Conservation (phyloP, 805 yeast genomes). For the Maudiozyma serrabonitensis region DNA sequence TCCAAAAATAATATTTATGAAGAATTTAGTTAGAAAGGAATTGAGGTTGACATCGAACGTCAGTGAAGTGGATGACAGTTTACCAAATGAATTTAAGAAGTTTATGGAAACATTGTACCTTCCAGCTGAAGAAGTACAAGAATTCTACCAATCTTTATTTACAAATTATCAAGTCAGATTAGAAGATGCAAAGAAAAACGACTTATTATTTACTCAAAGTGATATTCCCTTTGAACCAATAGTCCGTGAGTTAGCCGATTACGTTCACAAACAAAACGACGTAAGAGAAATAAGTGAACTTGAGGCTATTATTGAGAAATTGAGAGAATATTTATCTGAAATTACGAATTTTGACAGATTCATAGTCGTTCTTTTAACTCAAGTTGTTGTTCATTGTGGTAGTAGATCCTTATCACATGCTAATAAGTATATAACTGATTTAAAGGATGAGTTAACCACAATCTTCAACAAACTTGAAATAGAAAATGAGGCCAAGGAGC, state of each 20-base stretch:
- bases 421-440: constrained; percentile 41
- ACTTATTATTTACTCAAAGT: constrained; percentile 32
- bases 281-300: constrained; percentile 26
- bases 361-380: constrained; percentile 53
- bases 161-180: constrained; percentile 17
- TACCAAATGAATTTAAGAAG: constrained; percentile 48
- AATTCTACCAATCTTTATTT: constrained; percentile 31
- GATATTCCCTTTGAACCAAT: constrained; percentile 30
- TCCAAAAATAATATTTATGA: constrained; percentile 65
- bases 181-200: constrained; percentile 27
- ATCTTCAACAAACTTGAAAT: constrained; percentile 23
- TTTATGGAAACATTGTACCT: constrained; percentile 39
- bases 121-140: constrained; percentile 26
- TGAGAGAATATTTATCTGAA: constrained; percentile 21
- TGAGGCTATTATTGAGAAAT: constrained; percentile 20
- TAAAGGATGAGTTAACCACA: constrained; percentile 31
- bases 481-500: constrained; percentile 27
- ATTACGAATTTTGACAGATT: constrained; percentile 35
- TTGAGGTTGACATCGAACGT: constrained; percentile 65
- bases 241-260: constrained; percentile 32
- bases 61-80: constrained; percentile 58
- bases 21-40: constrained; percentile 75
- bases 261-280: constrained; percentile 28
- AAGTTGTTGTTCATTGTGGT: constrained; percentile 71
- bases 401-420: constrained; percentile 79